Base-by-base conservation (phyloP, 2,329 filamentous ascomycete genomes). In the Penicillium sp. region DNA sequence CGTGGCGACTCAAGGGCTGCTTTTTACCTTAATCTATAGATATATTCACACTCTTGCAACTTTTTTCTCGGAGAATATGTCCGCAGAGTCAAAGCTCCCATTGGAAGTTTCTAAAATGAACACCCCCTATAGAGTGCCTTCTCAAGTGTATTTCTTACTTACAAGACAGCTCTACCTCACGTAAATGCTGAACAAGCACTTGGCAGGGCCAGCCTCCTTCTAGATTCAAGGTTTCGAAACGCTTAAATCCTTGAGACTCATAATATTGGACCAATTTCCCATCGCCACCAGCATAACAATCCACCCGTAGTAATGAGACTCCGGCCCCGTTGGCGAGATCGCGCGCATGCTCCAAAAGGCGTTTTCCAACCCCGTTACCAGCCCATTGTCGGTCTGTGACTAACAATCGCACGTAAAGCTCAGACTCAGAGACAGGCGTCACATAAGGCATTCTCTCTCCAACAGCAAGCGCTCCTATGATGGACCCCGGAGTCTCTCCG, bases 251-350 rank as follows among this genome's bases (percentile, higher is more conserved):
- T n/a, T 61, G 59, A 38, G 57, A 58, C 53, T 60, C 59, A 47
- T 61, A 61, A 33, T 61, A 61, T 45, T 25, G 45, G 4, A 60
- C n/a, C 50, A 61, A 52, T 27, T 53, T 60, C n/a, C 53, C 53
- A 6, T 61, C 59, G 2, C 38, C 50, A 38, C 59, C 59, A 41
- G 53, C 59, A 58, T 61, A 61, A 50, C 57, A 61, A 52, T 61
- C 59, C 27, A 61, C 53, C 40, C 59, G 53, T 23, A 61, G 44
- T 25, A 61, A 55, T n/a, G 58, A 60, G 25, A 46, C 54, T 27
- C 50, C 57, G 49, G 41, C 53, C 34, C 21, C 21, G 3, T 39
- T 44, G 33, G 59, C 53, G n/a, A 61, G 48, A 31, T 45, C 36
- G 48, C 59, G 59, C 2, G 59, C 59, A 60, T 61, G 57, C 7